Evolutionary conservation across 2,329 filamentous ascomycete species (phyloP).

Genomic region (Pleoardoris graminearum): DNA sequence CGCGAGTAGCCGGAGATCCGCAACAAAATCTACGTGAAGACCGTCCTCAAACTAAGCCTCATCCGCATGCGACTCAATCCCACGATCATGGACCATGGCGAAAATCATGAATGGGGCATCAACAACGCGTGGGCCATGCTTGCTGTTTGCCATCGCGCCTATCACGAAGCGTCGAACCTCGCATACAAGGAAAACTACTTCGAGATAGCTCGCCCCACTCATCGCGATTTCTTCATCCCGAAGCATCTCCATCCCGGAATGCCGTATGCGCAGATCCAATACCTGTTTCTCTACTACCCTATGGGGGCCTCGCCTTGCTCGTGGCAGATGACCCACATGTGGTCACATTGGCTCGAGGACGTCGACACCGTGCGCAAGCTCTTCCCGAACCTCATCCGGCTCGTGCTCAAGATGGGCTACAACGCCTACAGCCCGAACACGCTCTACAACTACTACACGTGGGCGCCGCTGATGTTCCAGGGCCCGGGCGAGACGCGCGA

Average conservation of each 20-base stretch:
- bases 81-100: background rate
- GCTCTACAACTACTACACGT: background rate
- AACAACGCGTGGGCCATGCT: constrained; percentile 1
- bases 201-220: background rate
- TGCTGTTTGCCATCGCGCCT: background rate
- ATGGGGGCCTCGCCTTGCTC: background rate
- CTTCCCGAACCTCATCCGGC: background rate
- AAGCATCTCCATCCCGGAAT: background rate
- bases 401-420: constrained; percentile 1
- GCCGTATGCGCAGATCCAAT: constrained; percentile 1
- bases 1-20: background rate
- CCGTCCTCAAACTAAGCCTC: background rate
- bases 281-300: background rate
- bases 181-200: constrained; percentile 1
- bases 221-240: constrained; percentile 6
- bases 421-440: background rate
- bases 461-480: background rate
- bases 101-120: background rate
- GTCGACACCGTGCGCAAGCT: background rate
- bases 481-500: background rate
- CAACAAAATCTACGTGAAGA: background rate
- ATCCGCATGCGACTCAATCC: constrained; percentile 1
- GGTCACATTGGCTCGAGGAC: constrained; percentile 1
- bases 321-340: background rate
- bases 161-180: background rate